A percentile compares a stretch with the other conserved stretches of the same genome.
These are phyloP conservation scores for Sedum album DNA, from an alignment of 164 flowering plant genomes.

Conservation along the genomic window DNA sequence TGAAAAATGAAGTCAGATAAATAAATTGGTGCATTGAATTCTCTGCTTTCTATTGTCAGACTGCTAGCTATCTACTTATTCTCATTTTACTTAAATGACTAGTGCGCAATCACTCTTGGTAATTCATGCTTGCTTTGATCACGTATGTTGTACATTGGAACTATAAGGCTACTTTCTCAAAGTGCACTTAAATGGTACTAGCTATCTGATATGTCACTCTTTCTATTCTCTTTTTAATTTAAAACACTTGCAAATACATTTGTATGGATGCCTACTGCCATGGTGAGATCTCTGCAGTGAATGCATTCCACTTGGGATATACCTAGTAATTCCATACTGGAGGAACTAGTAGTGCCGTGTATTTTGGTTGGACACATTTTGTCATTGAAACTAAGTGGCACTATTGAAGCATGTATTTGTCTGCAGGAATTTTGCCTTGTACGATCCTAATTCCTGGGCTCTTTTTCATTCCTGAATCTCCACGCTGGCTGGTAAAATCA, in stretches of 20 bases:
- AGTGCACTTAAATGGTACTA: not conserved
- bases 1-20: not conserved
- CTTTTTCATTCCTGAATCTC: slow-evolving; percentile 96
- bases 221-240: not conserved
- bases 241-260: not conserved
- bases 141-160: not conserved
- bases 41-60: not conserved
- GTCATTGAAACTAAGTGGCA: not conserved
- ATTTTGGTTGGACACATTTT: not conserved
- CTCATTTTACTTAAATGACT: not conserved
- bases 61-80: not conserved
- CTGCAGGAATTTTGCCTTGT: slow-evolving; percentile 82
- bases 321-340: not conserved
- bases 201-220: not conserved
- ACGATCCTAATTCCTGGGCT: slow-evolving; percentile 79
- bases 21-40: not conserved
- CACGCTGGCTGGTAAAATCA: slow-evolving; percentile 84
- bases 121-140: too few relatives aligned
- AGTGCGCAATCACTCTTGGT: not conserved
- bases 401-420: not conserved
- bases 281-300: not conserved
- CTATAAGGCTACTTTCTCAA: not conserved
- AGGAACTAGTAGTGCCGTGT: not conserved
- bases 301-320: not conserved
- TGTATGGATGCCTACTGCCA: not conserved